These are phyloP conservation scores for Polygonum aviculare DNA, from an alignment of 148 eudicot genomes.

Conservation along the genomic window DNA sequence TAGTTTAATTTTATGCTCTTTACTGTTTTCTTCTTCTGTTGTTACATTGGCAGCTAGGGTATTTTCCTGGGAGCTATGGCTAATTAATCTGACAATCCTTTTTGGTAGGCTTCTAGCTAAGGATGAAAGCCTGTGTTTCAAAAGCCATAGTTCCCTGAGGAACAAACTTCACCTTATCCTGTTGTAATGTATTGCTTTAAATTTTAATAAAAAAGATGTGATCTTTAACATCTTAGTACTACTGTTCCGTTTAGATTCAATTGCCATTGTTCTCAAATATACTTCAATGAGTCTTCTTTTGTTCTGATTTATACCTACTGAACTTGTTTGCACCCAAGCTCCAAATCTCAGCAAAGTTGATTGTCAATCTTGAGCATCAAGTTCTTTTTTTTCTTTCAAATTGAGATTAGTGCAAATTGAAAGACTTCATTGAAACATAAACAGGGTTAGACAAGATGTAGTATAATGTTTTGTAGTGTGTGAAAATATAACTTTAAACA, in stretches of 20 bases:
- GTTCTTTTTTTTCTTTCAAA: neutral
- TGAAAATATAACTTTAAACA: too few species aligned
- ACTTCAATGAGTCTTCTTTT: neutral
- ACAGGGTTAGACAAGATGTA: too few species aligned
- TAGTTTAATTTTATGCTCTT: neutral
- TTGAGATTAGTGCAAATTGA: too few species aligned
- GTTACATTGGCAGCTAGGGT: neutral
- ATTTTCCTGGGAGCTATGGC: neutral
- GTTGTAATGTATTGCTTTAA: neutral
- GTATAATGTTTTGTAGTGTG: too few species aligned
- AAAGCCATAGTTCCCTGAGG: neutral
- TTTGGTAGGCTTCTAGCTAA: constrained; percentile 1
- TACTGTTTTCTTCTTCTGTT: neutral
- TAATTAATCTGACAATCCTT: neutral
- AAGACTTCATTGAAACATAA: too few species aligned
- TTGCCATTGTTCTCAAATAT: neutral
- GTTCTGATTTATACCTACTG: neutral
- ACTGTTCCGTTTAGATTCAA: neutral
- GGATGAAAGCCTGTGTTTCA: neutral
- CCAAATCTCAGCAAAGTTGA: neutral
- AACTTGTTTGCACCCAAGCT: neutral
- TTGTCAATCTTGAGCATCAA: neutral
- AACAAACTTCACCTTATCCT: neutral
- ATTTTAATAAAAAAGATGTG: neutral
- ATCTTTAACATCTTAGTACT: neutral